Evolutionary conservation across 257 asterid genomes (phyloP), one percentile per base, ranked within the genome.

Genomic region (Asclepias syriaca): DNA sequence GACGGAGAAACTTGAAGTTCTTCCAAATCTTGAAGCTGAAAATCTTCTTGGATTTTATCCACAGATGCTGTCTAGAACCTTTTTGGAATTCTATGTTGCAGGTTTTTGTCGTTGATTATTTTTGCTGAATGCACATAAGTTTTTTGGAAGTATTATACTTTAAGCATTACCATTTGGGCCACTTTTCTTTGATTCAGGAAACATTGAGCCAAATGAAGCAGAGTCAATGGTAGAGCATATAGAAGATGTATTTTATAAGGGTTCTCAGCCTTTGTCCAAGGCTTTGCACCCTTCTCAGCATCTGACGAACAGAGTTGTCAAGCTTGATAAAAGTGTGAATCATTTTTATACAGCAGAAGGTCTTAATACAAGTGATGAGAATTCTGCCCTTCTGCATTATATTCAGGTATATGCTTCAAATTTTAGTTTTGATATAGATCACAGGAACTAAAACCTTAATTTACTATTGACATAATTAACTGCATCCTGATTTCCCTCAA

Each of bases 311-410:
- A 86, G 99, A 86, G 84, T 87, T 70, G 82, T 92, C 71, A 92
- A 87, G 84, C 98, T 95, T 67, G 93, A 85, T 81, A 83, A 68
- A 72, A 96, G 97, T 66, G 78, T 75, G 74, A 80, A 78, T 81
- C 87, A 84, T 85, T 76, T 84, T 78, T 90, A 86, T 73, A 79
- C 86, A 75, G 77, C 84, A 1, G 86, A 87, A 73, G 99, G 96
- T 80, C 87, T 92, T 56, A 95, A 95, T 90, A 92, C 96, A 59
- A 90, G 86, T 75, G 98, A 95, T 59, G 98, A 90, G 77, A 95
- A 95, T 82, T 95, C 98, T 72, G 87, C 97, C 72, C 95, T 95
- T 58, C 73, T 92, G 68, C 97, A 92, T 83, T 95, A 92, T 87
- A 87, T 90, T 82, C 99, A 95, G 97, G 99, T 94, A 82, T 29